phyloP scores from a whole-genome alignment of 1,139 yeast species.

The Wickerhamomyces sp. region DNA sequence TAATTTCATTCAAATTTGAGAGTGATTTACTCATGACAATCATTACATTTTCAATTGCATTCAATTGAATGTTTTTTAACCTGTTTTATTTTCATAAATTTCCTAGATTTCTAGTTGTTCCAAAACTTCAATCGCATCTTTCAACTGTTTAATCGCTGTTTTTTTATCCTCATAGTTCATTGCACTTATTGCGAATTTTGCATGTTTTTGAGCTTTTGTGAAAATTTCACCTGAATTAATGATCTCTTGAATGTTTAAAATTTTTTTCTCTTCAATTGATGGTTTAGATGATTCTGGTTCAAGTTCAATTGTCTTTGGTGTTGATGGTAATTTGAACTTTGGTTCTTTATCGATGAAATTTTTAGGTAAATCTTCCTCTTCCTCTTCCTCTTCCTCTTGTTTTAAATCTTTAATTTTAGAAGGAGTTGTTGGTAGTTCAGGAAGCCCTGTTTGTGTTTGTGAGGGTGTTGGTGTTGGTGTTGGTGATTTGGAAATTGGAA shows the following conservation, averaged over 20 bases:
- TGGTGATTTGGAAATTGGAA: slow-evolving; percentile 14
- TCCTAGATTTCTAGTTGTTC: slow-evolving; percentile 11
- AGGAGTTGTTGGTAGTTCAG: slow-evolving; percentile 4
- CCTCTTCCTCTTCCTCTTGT: not conserved
- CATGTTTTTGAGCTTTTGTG: slow-evolving; percentile 72
- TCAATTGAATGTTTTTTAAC: too few species aligned
- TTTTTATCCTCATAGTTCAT: slow-evolving; percentile 81
- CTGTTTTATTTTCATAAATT: too few species aligned
- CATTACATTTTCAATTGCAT: too few species aligned
- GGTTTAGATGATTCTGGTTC: not conserved
- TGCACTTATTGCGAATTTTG: slow-evolving; percentile 91
- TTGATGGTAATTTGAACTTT: slow-evolving; percentile 5
- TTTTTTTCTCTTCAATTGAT: slow-evolving; percentile 3
- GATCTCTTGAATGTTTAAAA: slow-evolving; percentile 35
- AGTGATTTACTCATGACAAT: too few species aligned
- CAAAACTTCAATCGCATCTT: slow-evolving; percentile 51
- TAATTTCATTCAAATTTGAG: too few species aligned
- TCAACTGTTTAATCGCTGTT: slow-evolving; percentile 78
- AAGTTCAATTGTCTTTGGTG: slow-evolving; percentile 2
- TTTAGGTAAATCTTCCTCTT: too few species aligned
- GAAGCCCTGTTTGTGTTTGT: not conserved
- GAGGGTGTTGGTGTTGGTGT: slow-evolving; percentile 5
- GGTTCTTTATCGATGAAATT: slow-evolving; percentile 7
- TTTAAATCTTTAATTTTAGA: slow-evolving; percentile 2
- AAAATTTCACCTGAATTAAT: slow-evolving; percentile 58